Percentiles rank a stretch among this genome's conserved stretches.
Evolutionary conservation across 176 grass and related monocot species (phyloP).

Genomic region (Pharus latifolius): DNA sequence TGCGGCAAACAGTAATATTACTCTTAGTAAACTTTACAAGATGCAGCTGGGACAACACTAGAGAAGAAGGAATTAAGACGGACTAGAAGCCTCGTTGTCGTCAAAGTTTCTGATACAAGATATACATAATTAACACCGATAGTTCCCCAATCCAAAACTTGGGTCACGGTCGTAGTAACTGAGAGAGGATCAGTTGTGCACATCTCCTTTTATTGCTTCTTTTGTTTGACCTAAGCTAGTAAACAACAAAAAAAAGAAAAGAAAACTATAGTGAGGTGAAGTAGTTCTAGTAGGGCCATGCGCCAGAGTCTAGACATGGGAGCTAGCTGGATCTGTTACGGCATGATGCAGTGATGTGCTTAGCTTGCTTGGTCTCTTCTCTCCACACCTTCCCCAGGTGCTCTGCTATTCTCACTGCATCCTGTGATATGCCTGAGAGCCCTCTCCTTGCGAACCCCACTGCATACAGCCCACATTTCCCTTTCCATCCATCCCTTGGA

Average conservation of each 20-base stretch:
- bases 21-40: too few relatives aligned
- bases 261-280: too few relatives aligned
- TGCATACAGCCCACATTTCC: slow-evolving; percentile 26
- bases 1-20: too few relatives aligned
- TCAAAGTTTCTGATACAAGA: not conserved
- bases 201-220: not conserved
- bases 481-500: slow-evolving; percentile 31
- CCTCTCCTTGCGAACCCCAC: slow-evolving; percentile 46
- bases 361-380: slow-evolving; percentile 21
- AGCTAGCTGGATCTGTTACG: slow-evolving; percentile 25
- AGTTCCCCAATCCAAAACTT: not conserved
- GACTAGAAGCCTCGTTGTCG: slow-evolving; percentile 1
- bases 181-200: not conserved
- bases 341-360: slow-evolving; percentile 11
- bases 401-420: slow-evolving; percentile 24
- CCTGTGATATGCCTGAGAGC: slow-evolving; percentile 18
- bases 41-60: not conserved
- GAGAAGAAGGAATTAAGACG: not conserved
- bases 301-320: slow-evolving; percentile 14
- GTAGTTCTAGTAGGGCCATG: too few relatives aligned
- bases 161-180: not conserved
- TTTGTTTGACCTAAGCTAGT: not conserved
- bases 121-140: not conserved
- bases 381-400: slow-evolving; percentile 31
- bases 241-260: too few relatives aligned